phyloP scores from a whole-genome alignment of 2,329 filamentous ascomycete species.

The Penicillium expansum region DNA sequence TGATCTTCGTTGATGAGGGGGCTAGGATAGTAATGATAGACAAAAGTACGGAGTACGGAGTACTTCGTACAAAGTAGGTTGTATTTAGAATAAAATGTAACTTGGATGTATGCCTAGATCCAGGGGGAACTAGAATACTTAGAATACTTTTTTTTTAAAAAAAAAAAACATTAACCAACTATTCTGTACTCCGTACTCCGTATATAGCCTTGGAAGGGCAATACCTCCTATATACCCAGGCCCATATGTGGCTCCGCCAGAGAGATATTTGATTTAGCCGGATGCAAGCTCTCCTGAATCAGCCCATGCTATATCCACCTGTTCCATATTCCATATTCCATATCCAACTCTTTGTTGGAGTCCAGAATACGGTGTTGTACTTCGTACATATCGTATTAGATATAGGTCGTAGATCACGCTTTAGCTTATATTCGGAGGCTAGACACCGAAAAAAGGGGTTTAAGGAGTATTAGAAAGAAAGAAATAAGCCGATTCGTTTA shows the following conservation, averaged over 20 bases:
- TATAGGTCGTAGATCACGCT: background rate
- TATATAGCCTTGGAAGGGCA: background rate
- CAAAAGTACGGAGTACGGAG: background rate
- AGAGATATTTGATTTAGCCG: background rate
- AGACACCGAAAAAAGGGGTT: no score
- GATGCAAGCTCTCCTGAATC: no score
- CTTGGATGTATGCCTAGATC: background rate
- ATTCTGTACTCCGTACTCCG: no score
- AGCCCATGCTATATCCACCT: no score
- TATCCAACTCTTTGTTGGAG: background rate
- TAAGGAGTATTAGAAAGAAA: background rate
- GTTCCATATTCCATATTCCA: no score
- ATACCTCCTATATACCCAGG: background rate
- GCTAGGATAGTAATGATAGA: background rate
- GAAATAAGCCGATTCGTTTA: background rate
- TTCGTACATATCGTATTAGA: background rate
- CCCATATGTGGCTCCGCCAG: background rate
- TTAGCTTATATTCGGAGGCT: background rate
- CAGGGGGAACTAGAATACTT: background rate
- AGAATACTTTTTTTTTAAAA: no score
- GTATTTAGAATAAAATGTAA: background rate
- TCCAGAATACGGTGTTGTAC: background rate
- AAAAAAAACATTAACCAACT: no score
- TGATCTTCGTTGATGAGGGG: conserved; percentile 5
- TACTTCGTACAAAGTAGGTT: background rate